Base-by-base conservation (phyloP, 352 stramenopile species). In the Phytophthora uliginosa region DNA sequence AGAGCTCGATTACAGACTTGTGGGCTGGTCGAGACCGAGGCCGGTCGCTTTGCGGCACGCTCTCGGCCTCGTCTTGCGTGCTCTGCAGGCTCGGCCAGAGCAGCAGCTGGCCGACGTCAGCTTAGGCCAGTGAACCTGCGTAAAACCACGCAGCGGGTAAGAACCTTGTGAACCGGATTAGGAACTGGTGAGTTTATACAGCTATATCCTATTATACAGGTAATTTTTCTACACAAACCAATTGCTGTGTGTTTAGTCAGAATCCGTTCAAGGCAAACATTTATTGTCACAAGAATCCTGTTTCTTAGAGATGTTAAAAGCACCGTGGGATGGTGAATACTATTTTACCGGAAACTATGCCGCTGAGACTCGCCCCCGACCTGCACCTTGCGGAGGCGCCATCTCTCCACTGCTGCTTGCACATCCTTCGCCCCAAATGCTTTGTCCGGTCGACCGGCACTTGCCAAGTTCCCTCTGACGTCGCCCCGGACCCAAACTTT, bases 381-480 rank as follows among this genome's bases (percentile, higher is more conserved):
- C 20, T 61, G 61, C 61, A 62, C 61, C n/a, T 61, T 40, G 62
- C 53, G 55, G 8, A 24, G n/a, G 42, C 52, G 20, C 53, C 57
- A 38, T 55, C 62, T 54, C 24, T 13, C 4, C 10, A 12, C 38
- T 47, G 33, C 54, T 66, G 38, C 65, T 58, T 68, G 42, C 58
- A 61, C 58, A 73, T 73, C 65, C 48, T 57, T 22, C 15, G 6
- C 20, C 18, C 20, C 6, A 18, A 34, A 53, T 8, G 33, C 28
- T 50, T 69, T 13, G 20, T 55, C 20, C 24, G 40, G 34, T 18
- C 22, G 15, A 24, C 36, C n/a, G 38, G 5, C 68, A 71, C 18
- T 75, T 31, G 56, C 18, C 70, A 73, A 73, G 20, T 73, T 62
- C 58, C 64, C 63, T 50, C 64, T 73, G 53, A 60, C 57, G 63